Evolutionary conservation across 2,329 filamentous ascomycete species (phyloP).

Genomic region (Grosmannia clavigera): DNA sequence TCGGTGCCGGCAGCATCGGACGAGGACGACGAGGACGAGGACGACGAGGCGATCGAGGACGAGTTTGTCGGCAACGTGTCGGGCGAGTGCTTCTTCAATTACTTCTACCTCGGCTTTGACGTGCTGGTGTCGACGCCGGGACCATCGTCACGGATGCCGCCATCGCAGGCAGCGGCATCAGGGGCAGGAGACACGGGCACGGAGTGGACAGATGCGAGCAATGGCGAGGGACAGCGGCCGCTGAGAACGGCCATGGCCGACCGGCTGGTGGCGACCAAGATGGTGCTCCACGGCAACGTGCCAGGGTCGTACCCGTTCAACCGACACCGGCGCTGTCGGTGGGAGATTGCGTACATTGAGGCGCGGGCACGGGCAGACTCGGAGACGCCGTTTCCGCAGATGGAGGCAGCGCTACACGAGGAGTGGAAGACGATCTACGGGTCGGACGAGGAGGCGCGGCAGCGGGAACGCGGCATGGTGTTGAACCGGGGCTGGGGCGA

Average conservation of each 20-base stretch:
- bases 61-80: constrained; percentile 40
- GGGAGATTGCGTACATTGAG: constrained; percentile 55
- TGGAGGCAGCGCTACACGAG: constrained; percentile 55
- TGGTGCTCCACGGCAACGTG: constrained; percentile 90
- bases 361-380: constrained; percentile 36
- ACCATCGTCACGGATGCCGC: constrained; percentile 50
- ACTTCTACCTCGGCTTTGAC: constrained; percentile 92
- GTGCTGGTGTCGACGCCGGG: constrained; percentile 74
- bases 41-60: constrained; percentile 44
- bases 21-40: constrained; percentile 58
- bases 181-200: no score
- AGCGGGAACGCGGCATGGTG: constrained; percentile 63
- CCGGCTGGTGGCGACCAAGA: constrained; percentile 72
- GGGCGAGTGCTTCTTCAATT: constrained; percentile 87
- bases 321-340: constrained; percentile 77
- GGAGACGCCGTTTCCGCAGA: constrained; percentile 64
- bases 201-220: no score
- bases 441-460: constrained; percentile 36
- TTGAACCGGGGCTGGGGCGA: constrained; percentile 85
- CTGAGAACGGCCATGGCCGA: constrained; percentile 31
- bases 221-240: not conserved
- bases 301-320: constrained; percentile 97
- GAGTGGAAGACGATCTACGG: constrained; percentile 58
- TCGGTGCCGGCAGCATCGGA: constrained; percentile 59
- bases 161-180: constrained; percentile 23